A percentile compares a stretch with the other conserved stretches of the same genome.
Evolutionary conservation across 2,329 filamentous ascomycete genomes (phyloP).

Genomic region (Hypoxylon sp.): DNA sequence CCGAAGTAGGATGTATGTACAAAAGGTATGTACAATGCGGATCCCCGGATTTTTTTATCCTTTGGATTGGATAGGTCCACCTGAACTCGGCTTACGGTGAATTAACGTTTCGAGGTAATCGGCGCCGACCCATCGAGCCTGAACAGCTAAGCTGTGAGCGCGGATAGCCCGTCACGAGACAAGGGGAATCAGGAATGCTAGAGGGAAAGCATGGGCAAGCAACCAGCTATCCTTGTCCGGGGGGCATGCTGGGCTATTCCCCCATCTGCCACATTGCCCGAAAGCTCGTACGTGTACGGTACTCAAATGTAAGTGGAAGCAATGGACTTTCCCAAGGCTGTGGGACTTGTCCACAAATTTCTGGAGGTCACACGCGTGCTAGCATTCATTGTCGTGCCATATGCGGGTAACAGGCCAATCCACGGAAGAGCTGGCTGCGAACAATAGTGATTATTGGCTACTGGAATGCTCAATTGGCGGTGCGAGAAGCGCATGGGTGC

Average conservation of each 20-base stretch:
- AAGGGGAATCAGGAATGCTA: conserved; percentile 32
- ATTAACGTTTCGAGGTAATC: conserved; percentile 40
- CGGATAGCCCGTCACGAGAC: conserved; percentile 35
- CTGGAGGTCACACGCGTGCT: conserved; percentile 44
- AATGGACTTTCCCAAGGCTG: conserved; percentile 33
- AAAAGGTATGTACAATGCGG: conserved; percentile 25
- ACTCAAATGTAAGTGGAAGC: conserved; percentile 19
- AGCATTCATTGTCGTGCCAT: conserved; percentile 37
- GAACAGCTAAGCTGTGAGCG: conserved; percentile 4
- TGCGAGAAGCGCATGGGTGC: conserved; percentile 32
- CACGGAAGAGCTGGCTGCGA: conserved; percentile 17
- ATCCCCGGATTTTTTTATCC: conserved; percentile 40
- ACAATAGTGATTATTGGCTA: conserved; percentile 32
- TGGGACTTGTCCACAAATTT: conserved; percentile 41
- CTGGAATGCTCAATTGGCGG: conserved; percentile 34
- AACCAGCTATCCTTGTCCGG: conserved; percentile 29
- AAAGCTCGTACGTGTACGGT: conserved; percentile 29
- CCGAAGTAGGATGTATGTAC: neutral
- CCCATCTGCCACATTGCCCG: conserved; percentile 26
- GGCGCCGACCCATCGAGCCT: conserved; percentile 13
- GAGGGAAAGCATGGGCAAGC: conserved; percentile 16
- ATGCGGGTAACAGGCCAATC: conserved; percentile 42
- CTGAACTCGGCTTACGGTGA: conserved; percentile 28
- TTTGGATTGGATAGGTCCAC: conserved; percentile 31
- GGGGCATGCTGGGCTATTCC: conserved; percentile 20